Conservation (phyloP, 2,329 filamentous ascomycete genomes). For the Botrytis hyacinthi region DNA sequence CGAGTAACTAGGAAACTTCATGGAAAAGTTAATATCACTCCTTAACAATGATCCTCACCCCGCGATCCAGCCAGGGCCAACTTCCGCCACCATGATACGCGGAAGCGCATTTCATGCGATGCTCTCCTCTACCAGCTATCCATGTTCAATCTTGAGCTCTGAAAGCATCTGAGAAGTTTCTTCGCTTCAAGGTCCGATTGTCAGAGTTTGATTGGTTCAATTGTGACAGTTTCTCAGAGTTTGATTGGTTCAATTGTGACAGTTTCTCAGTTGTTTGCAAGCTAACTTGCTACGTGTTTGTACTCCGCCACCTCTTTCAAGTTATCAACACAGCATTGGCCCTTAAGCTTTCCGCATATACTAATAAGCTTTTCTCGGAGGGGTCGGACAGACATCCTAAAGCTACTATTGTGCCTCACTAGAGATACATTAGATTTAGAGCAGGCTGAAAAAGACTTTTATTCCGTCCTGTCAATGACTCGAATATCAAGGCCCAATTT, state of each 20-base stretch:
- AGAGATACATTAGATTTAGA: background rate
- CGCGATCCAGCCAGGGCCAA: constrained; percentile 3
- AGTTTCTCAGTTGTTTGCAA: background rate
- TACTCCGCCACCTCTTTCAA: background rate
- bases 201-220: background rate
- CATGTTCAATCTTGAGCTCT: background rate
- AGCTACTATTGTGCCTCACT: background rate
- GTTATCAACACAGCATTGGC: background rate
- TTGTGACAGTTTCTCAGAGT: background rate
- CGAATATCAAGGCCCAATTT: background rate
- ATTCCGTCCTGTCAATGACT: background rate
- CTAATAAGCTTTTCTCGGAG: background rate
- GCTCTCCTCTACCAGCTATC: background rate
- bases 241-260: background rate
- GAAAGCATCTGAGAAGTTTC: background rate
- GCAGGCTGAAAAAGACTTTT: background rate
- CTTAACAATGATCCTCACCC: constrained; percentile 8
- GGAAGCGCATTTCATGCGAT: background rate
- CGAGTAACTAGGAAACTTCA: background rate
- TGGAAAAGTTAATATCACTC: background rate
- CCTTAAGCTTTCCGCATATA: background rate
- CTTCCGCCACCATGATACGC: background rate
- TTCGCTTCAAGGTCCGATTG: background rate
- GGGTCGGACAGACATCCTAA: background rate
- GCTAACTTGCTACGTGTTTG: background rate